These are phyloP conservation scores for Physcia stellaris DNA, from an alignment of 495 filamentous ascomycete genomes.

Conservation along the genomic window DNA sequence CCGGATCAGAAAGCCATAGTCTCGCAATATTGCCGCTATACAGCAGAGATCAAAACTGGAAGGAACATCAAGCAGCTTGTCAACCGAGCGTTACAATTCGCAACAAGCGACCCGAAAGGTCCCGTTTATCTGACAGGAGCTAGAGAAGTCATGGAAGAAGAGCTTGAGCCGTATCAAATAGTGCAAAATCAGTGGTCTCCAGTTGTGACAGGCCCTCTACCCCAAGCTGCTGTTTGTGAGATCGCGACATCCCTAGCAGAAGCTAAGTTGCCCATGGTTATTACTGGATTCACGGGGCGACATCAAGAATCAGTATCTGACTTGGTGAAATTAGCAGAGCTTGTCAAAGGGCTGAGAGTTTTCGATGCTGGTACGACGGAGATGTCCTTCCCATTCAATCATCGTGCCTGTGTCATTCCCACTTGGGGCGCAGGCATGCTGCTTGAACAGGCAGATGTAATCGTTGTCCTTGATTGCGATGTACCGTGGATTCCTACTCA, in stretches of 20 bases:
- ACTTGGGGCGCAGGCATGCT: conserved; percentile 62
- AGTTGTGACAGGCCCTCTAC: conserved; percentile 61
- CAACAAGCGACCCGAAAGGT: conserved; percentile 64
- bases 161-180: conserved; percentile 68
- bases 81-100: conserved; percentile 79
- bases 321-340: conserved; percentile 65
- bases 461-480: conserved; percentile 77
- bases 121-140: conserved; percentile 79
- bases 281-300: conserved; percentile 75
- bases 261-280: conserved; percentile 62
- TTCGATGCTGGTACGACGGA: conserved; percentile 84
- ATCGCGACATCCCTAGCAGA: conserved; percentile 58
- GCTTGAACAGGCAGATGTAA: conserved; percentile 67
- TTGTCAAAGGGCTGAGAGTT: conserved; percentile 68
- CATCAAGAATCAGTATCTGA: conserved; percentile 53
- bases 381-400: conserved; percentile 87
- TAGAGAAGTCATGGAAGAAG: conserved; percentile 85
- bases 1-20: conserved; percentile 90
- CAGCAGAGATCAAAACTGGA: conserved; percentile 79
- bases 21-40: conserved; percentile 83
- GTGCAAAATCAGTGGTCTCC: conserved; percentile 63
- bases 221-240: conserved; percentile 44
- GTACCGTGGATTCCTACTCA: conserved; percentile 60
- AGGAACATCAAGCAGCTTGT: conserved; percentile 95
- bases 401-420: conserved; percentile 59